A percentile compares a stretch with the other conserved stretches of the same genome.
These are phyloP conservation scores for Caryocar brasiliense DNA, from an alignment of 441 rosid genomes.

Conservation along the genomic window DNA sequence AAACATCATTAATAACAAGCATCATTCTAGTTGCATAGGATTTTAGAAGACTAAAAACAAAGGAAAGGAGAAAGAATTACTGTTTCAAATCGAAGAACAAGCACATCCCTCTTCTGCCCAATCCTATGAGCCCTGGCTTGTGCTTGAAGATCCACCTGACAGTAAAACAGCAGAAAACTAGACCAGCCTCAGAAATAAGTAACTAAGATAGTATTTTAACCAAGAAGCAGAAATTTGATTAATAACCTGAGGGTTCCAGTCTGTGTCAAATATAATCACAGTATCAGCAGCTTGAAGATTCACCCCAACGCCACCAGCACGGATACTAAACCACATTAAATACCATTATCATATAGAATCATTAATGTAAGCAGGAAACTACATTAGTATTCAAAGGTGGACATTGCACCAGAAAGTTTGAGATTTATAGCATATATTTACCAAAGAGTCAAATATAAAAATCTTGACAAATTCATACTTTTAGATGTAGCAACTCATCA, in stretches of 20 bases:
- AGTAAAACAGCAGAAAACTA: not conserved
- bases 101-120: constrained; percentile 95
- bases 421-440: too few species aligned
- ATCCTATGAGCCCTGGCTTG: constrained; percentile 96
- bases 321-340: constrained; percentile 46
- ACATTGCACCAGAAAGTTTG: too few species aligned
- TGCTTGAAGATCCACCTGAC: constrained; percentile 94
- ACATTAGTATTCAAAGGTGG: too few species aligned
- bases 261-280: constrained; percentile 88
- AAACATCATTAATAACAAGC: too few species aligned
- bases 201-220: not conserved
- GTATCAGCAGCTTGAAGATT: constrained; percentile 98
- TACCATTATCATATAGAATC: too few species aligned
- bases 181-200: constrained; percentile 7
- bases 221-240: constrained; percentile 9
- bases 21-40: too few species aligned
- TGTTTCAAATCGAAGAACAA: constrained; percentile 91
- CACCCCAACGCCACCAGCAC: constrained; percentile 96
- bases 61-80: constrained; percentile 20
- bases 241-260: constrained; percentile 92
- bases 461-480: too few species aligned
- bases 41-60: constrained; percentile 1
- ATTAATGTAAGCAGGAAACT: too few species aligned
- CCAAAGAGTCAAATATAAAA: too few species aligned
- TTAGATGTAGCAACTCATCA: too few species aligned